These are phyloP conservation scores for Cucurbita ficifolia DNA, from an alignment of 306 rosid genomes.

Conservation along the genomic window DNA sequence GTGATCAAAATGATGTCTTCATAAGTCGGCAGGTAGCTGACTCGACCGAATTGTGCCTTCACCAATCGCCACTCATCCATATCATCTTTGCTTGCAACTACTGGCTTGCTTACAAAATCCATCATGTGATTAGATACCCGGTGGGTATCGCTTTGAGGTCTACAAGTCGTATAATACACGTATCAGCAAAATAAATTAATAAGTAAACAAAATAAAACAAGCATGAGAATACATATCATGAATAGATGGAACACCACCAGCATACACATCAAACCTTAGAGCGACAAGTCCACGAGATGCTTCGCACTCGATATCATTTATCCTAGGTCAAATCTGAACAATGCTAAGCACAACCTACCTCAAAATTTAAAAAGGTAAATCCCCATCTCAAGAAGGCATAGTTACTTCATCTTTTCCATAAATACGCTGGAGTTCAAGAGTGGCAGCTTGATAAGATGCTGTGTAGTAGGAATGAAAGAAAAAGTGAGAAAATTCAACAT, in stretches of 20 bases:
- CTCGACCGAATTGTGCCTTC: not conserved
- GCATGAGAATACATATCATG: not conserved
- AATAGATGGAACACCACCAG: constrained; percentile 1
- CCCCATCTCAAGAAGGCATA: constrained; percentile 40
- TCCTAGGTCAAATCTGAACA: constrained; percentile 14
- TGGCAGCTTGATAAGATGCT: constrained; percentile 94
- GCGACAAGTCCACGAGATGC: not conserved
- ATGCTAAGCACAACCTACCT: constrained; percentile 27
- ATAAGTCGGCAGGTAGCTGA: not conserved
- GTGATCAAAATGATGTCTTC: not conserved
- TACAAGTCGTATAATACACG: constrained; percentile 4
- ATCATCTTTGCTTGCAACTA: not conserved
- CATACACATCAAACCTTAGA: not conserved
- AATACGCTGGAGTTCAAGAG: constrained; percentile 92
- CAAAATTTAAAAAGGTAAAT: constrained; percentile 14
- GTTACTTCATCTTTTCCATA: constrained; percentile 69
- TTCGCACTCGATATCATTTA: not conserved
- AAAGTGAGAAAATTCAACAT: not conserved
- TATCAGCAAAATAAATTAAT: constrained; percentile 1
- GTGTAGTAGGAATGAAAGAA: constrained; percentile 5
- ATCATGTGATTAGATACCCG: constrained; percentile 2
- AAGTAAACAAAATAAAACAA: not conserved
- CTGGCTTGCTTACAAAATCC: constrained; percentile 4
- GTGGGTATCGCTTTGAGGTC: constrained; percentile 2
- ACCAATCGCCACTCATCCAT: not conserved